These are phyloP conservation scores for Colletotrichum sp. DNA, from an alignment of 2,329 filamentous ascomycete genomes.

Conservation along the genomic window DNA sequence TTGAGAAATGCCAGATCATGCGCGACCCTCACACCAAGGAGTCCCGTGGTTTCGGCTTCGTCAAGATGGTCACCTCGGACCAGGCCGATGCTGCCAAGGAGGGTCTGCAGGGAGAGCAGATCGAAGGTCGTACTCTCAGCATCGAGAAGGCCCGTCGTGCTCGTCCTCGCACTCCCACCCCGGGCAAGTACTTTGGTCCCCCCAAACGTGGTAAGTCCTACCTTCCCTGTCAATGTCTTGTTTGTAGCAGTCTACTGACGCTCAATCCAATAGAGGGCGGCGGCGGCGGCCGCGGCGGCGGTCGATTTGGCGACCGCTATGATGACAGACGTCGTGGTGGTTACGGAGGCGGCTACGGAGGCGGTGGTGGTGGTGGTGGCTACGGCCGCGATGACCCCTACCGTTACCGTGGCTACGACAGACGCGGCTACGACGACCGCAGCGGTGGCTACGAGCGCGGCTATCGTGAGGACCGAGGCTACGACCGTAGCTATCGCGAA, in stretches of 20 bases:
- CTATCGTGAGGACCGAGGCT: conserved; percentile 51
- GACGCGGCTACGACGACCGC: conserved; percentile 40
- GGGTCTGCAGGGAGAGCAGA: conserved; percentile 90
- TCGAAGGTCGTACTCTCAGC: conserved; percentile 94
- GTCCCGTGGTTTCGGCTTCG: conserved; percentile 97
- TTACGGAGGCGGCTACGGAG: conserved; percentile 47
- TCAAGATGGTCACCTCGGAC: conserved; percentile 96
- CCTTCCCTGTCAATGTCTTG: not conserved
- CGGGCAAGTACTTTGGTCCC: conserved; percentile 98
- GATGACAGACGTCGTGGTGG: conserved; percentile 71
- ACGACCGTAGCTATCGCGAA: conserved; percentile 50
- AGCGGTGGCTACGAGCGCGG: conserved; percentile 52
- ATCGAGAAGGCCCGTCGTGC: conserved; percentile 98
- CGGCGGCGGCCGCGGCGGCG: conserved; percentile 52
- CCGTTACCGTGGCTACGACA: conserved; percentile 59
- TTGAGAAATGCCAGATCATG: conserved; percentile 99
- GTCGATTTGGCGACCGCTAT: conserved; percentile 60
- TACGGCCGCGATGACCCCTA: conserved; percentile 61
- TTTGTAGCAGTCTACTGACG: not conserved
- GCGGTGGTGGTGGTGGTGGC: conserved; percentile 45
- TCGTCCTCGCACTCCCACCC: conserved; percentile 92
- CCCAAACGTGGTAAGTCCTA: conserved; percentile 87
- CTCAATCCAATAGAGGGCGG: conserved; percentile 37
- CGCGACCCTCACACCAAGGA: conserved; percentile 97
- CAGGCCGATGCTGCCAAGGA: conserved; percentile 98